Percentiles rank a stretch among this genome's conserved stretches.
These are phyloP conservation scores for Kluyveromyces lactis DNA, from an alignment of 805 yeast genomes.

Conservation along the genomic window DNA sequence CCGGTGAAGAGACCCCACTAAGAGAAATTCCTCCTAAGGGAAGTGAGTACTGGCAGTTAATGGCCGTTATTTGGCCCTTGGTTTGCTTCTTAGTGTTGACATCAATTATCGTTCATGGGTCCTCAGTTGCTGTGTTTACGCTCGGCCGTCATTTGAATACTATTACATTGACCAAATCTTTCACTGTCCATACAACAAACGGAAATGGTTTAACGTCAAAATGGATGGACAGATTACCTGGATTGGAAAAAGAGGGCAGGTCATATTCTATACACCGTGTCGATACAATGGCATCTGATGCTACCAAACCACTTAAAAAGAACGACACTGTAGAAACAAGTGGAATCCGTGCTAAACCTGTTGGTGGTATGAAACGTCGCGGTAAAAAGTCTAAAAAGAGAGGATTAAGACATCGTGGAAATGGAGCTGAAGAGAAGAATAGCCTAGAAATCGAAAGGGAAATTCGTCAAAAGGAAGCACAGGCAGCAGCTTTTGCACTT, in stretches of 20 bases:
- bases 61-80: conserved; percentile 73
- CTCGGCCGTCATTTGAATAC: conserved; percentile 83
- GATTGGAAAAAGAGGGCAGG: conserved; percentile 56
- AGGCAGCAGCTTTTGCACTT: conserved; percentile 36
- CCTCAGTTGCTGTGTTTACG: conserved; percentile 69
- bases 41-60: conserved; percentile 46
- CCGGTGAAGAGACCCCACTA: conserved; percentile 50
- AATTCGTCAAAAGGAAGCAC: conserved; percentile 36
- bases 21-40: conserved; percentile 38
- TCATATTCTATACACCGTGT: conserved; percentile 76
- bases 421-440: conserved; percentile 23
- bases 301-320: conserved; percentile 15
- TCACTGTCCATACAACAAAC: conserved; percentile 61
- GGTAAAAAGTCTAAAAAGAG: conserved; percentile 28
- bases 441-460: conserved; percentile 29
- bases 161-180: conserved; percentile 86
- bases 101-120: conserved; percentile 85
- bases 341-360: conserved; percentile 58
- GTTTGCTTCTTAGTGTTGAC: conserved; percentile 72
- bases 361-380: conserved; percentile 63
- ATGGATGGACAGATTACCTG: conserved; percentile 83
- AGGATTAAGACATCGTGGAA: conserved; percentile 18
- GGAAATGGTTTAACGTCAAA: conserved; percentile 45
- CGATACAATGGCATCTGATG: conserved; percentile 49
- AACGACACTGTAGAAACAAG: conserved; percentile 48